These are phyloP conservation scores for Effrenium voratum DNA, from an alignment of 73 alveolate genomes.

Conservation along the genomic window DNA sequence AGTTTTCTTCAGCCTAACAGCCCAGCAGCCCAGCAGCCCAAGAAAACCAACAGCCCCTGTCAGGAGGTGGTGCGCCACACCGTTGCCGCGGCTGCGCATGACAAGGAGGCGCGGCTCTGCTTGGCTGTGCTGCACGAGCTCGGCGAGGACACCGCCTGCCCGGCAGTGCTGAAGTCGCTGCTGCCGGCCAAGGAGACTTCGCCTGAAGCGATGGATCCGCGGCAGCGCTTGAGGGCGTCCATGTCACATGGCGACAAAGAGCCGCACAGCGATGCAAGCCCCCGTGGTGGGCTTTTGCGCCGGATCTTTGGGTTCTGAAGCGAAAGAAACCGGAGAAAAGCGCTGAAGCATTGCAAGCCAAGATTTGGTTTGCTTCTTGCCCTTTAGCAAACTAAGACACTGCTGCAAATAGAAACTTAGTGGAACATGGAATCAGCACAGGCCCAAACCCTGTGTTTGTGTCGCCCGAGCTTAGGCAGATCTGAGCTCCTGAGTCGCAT, in stretches of 20 bases:
- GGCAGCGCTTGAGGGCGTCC: conserved; percentile 53
- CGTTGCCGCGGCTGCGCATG: conserved; percentile 13
- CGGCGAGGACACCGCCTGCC: conserved; percentile 33
- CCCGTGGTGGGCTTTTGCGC: conserved; percentile 28
- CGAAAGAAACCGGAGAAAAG: not conserved
- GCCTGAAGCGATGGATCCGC: not conserved
- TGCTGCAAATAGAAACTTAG: too few species aligned
- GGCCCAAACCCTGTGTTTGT: too few species aligned
- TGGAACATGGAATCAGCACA: too few species aligned
- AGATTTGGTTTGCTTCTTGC: too few species aligned
- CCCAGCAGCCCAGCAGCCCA: too few species aligned
- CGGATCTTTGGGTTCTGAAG: conserved; percentile 33
- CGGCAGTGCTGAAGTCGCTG: conserved; percentile 40
- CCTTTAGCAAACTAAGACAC: too few species aligned
- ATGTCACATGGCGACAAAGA: conserved; percentile 11
- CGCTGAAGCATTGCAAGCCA: too few species aligned
- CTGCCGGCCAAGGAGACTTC: not conserved
- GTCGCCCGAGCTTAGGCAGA: too few species aligned
- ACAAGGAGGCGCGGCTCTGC: conserved; percentile 69
- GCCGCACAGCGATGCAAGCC: not conserved
- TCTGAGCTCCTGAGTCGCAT: too few species aligned
- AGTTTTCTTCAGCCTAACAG: too few species aligned
- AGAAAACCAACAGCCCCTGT: too few species aligned
- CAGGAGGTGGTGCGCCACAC: too few species aligned
- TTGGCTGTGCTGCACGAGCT: conserved; percentile 66